Evolutionary conservation across 2,329 filamentous ascomycete genomes (phyloP), one percentile per base, ranked within the genome.

Genomic region (Fusarium robinianum): DNA sequence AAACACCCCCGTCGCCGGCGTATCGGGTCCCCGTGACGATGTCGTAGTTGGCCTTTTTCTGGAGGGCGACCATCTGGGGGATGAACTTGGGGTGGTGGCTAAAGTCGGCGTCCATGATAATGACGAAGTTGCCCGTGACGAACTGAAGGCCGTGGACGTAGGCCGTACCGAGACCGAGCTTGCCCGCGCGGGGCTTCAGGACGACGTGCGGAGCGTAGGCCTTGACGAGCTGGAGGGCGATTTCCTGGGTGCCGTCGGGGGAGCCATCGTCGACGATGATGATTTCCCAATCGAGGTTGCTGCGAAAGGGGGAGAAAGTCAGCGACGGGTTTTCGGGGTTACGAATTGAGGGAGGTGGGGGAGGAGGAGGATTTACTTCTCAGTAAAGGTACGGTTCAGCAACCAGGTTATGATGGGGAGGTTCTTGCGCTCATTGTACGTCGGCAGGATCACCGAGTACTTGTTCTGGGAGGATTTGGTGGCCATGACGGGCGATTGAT

Each of bases 81-180:
- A 99, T 96, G 81, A 97, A 99, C 75, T 97, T 99, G 66, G 94
- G 94, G 78, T 99, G 94, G 76, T 99, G 94, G 61, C 84, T 90
- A 80, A 99, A 99, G 74, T 99, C 94, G 72, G 95, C 94, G 76
- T 99, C 94, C 94, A 99, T 99, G 80, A 99, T 99, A 77, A 99
- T 89, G 67, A 99, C 89, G 66, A 84, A 97, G 80, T 95, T 96
- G 63, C 94, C 94, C 15, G 84, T 90, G 16, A 80, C 87, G 67
- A 88, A 97, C 69, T 96, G 83, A 49, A 99, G 79, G 38, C 92
- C 92, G 72, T 96, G 91, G 25, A 96, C 89, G 74, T 97, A 97
- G 34, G 92, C 92, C 3, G 92, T 96, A 59, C 92, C 92, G 35
- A 97, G 85, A n/a, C 92, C 92, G 25, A 96, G 87, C 75, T 97